Conservation (phyloP, 2,329 filamentous ascomycete species). For the Diplodia corticola region DNA sequence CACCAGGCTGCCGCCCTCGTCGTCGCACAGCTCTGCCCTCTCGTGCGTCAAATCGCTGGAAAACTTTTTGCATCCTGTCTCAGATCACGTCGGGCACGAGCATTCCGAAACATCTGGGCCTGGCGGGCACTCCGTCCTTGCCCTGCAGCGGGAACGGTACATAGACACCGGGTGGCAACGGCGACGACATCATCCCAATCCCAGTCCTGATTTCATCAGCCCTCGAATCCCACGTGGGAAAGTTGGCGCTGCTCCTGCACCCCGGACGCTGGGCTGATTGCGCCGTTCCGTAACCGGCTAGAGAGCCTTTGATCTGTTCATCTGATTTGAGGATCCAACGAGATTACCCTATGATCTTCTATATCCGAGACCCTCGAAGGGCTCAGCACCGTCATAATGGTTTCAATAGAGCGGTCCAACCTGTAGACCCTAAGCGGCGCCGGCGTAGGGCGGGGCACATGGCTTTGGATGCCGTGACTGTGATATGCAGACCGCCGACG, state of each 20-base stretch:
- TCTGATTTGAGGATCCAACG: slow-evolving; percentile 20
- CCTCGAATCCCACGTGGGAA: slow-evolving; percentile 12
- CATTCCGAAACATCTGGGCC: not conserved
- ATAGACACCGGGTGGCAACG: slow-evolving; percentile 12
- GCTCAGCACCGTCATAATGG: not conserved
- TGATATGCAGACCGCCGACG: not conserved
- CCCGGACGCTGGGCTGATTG: slow-evolving; percentile 15
- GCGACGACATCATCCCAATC: slow-evolving; percentile 13
- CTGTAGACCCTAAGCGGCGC: not conserved
- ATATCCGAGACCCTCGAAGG: slow-evolving; percentile 16
- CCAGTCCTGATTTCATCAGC: slow-evolving; percentile 5
- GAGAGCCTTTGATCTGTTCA: slow-evolving; percentile 11
- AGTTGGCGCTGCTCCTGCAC: slow-evolving; percentile 16
- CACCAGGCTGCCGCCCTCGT: not conserved
- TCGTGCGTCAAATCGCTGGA: not conserved
- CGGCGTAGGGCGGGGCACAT: not conserved
- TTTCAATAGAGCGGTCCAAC: slow-evolving; percentile 9
- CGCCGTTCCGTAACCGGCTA: slow-evolving; percentile 9
- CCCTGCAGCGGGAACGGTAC: not conserved
- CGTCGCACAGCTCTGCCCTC: slow-evolving; percentile 1
- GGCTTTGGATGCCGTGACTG: not conserved
- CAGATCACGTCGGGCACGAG: slow-evolving; percentile 7
- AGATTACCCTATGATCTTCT: slow-evolving; percentile 21
- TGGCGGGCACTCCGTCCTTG: not conserved
- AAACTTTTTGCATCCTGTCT: slow-evolving; percentile 2